phyloP scores from a whole-genome alignment of 805 yeast species.

The Starmerella sp. region DNA sequence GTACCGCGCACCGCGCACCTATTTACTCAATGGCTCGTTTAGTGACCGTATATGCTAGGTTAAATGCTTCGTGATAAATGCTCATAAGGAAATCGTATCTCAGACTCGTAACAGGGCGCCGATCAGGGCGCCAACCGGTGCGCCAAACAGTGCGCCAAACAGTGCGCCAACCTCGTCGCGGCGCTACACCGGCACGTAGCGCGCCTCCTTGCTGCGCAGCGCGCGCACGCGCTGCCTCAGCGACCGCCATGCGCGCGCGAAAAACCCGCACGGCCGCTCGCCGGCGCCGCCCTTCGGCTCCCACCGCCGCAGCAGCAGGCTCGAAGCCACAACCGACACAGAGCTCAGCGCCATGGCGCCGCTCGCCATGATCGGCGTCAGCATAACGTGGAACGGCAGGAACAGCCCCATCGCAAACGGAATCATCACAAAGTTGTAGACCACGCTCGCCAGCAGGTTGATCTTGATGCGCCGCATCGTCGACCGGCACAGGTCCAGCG shows the following conservation, averaged over 20 bases:
- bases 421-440: conserved; percentile 77
- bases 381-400: conserved; percentile 56
- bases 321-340: conserved; percentile 74
- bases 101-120: no score
- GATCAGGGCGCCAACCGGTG: no score
- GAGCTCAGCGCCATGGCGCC: conserved; percentile 91
- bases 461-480: conserved; percentile 68
- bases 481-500: conserved; percentile 52
- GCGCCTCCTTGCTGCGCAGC: neutral
- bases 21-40: no score
- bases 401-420: conserved; percentile 94
- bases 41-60: no score
- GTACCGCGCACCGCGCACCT: no score
- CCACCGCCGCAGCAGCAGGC: conserved; percentile 59
- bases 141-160: no score
- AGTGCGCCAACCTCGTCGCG: no score
- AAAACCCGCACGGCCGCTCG: neutral
- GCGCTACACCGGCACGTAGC: neutral
- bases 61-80: no score
- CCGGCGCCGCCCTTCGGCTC: conserved; percentile 12
- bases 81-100: no score
- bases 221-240: neutral
- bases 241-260: neutral
- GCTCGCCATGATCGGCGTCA: conserved; percentile 85
- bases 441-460: conserved; percentile 75